These are phyloP conservation scores for Ogataea nonfermentans DNA, from an alignment of 805 yeast species.

Conservation along the genomic window DNA sequence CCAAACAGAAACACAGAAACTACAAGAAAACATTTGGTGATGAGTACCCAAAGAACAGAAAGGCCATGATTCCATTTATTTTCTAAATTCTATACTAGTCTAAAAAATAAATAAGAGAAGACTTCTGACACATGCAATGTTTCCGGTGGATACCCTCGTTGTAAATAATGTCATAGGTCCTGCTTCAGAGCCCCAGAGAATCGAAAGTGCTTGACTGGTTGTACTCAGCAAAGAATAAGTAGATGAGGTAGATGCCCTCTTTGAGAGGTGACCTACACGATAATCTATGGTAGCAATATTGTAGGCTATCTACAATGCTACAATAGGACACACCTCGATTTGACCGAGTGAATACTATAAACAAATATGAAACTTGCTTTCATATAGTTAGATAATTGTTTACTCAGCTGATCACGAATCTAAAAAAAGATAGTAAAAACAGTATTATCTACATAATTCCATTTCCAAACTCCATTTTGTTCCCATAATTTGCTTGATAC, in stretches of 20 bases:
- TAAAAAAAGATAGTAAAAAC: not conserved
- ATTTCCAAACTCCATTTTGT: not conserved
- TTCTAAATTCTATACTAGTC: constrained; percentile 36
- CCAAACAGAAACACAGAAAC: constrained; percentile 74
- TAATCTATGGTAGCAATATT: too few relatives aligned
- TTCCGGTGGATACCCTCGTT: too few relatives aligned
- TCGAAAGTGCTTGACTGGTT: too few relatives aligned
- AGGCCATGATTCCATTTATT: constrained; percentile 75
- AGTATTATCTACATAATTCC: not conserved
- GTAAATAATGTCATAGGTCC: too few relatives aligned
- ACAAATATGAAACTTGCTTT: not conserved
- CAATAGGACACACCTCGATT: too few relatives aligned
- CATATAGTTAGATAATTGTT: not conserved
- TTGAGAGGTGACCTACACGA: too few relatives aligned
- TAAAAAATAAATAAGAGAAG: constrained; percentile 5
- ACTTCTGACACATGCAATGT: too few relatives aligned
- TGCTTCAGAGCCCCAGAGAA: too few relatives aligned
- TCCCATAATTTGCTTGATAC: not conserved
- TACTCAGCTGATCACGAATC: too few relatives aligned
- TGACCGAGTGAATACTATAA: not conserved
- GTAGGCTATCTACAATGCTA: too few relatives aligned
- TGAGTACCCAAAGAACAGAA: constrained; percentile 75
- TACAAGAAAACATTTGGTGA: constrained; percentile 69
- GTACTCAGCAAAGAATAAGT: too few relatives aligned
- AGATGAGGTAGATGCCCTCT: too few relatives aligned